Conservation (phyloP, 331 rosid genomes). For the Telfairia occidentalis region DNA sequence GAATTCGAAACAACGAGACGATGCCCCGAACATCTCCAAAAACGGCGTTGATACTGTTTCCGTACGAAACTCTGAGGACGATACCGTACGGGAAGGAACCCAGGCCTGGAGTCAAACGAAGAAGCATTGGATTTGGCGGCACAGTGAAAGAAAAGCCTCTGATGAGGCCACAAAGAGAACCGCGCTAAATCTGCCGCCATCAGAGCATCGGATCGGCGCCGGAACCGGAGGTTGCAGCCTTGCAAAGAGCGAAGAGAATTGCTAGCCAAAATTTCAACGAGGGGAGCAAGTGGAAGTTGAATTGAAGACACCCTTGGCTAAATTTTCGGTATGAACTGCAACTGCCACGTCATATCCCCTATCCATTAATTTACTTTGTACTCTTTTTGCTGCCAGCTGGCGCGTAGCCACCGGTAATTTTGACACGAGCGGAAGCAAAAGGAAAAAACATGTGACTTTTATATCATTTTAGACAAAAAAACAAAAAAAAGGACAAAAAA, state of each 20-base stretch:
- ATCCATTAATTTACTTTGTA: not conserved
- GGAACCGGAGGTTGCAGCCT: not conserved
- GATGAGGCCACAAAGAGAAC: slow-evolving; percentile 26
- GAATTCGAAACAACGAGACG: slow-evolving; percentile 33
- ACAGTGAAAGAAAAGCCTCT: slow-evolving; percentile 24
- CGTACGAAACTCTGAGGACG: slow-evolving; percentile 8
- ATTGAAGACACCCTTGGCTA: not conserved
- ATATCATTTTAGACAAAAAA: too few species aligned
- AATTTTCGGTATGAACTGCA: not conserved
- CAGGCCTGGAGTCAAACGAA: slow-evolving; percentile 19
- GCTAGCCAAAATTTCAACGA: not conserved
- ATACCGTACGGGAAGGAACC: slow-evolving; percentile 18
- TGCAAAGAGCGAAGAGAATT: not conserved
- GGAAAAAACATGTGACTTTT: not conserved
- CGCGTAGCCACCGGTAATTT: not conserved
- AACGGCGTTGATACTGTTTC: slow-evolving; percentile 11
- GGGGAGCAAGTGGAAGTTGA: not conserved
- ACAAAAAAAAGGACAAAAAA: too few species aligned
- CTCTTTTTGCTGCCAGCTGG: not conserved
- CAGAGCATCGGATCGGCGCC: not conserved
- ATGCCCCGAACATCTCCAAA: slow-evolving; percentile 13
- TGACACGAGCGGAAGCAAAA: not conserved
- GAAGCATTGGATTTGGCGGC: slow-evolving; percentile 16
- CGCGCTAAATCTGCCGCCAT: slow-evolving; percentile 41
- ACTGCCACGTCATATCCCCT: not conserved